phyloP scores from a whole-genome alignment of 2,329 filamentous ascomycete species.

The Colletotrichum sp. region DNA sequence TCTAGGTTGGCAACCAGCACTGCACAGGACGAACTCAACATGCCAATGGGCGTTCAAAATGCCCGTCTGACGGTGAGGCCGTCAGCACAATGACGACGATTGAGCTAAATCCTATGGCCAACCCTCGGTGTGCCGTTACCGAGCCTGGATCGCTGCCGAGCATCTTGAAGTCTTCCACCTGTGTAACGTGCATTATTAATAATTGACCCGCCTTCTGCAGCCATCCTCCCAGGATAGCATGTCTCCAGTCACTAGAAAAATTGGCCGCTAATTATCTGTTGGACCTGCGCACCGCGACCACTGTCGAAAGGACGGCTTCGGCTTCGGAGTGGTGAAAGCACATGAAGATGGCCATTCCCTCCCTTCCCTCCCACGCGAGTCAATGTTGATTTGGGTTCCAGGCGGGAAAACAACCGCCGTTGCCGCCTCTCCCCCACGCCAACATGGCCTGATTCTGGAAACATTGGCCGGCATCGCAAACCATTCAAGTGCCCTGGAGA shows the following conservation, averaged over 20 bases:
- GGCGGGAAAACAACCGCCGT: background rate
- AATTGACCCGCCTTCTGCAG: constrained; percentile 1
- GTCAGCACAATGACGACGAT: background rate
- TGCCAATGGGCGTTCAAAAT: background rate
- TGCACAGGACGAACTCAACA: background rate
- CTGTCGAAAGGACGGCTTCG: background rate
- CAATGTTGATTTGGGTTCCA: background rate
- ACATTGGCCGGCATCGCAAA: background rate
- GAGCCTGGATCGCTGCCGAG: background rate
- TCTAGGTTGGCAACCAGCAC: background rate
- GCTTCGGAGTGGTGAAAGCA: background rate
- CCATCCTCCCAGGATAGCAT: background rate
- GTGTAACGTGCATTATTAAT: constrained; percentile 2
- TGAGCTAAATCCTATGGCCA: background rate
- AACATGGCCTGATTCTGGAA: background rate
- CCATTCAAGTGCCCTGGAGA: background rate
- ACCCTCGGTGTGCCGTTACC: background rate
- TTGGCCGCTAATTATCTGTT: background rate
- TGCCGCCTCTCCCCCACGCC: background rate
- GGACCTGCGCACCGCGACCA: background rate
- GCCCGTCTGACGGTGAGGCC: constrained; percentile 14
- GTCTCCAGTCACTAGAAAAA: background rate
- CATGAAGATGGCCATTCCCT: background rate
- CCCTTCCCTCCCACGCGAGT: background rate
- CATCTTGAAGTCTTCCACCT: background rate